Evolutionary conservation across 2,329 filamentous ascomycete species (phyloP), one percentile per base, ranked within the genome.

Genomic region (Pseudogymnoascus sp.): DNA sequence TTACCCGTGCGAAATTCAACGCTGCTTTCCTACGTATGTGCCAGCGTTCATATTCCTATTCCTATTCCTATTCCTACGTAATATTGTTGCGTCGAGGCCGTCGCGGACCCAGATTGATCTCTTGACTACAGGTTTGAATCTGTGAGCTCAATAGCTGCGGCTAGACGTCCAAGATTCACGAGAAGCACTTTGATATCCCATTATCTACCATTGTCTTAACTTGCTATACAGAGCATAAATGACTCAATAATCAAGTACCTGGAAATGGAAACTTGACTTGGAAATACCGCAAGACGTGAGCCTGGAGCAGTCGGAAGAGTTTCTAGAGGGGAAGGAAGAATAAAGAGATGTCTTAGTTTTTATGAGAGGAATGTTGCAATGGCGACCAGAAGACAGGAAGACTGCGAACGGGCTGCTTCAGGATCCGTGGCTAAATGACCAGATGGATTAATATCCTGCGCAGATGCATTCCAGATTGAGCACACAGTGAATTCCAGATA

Each of bases 351-450:
- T 77, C 75, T 41, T 76, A 5, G 39, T 33, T 13, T 75, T 77
- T 59, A 67, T 74, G 31, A 64, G 65, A 58, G 68, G 65, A 3
- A 76, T 77, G 73, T 64, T 77, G 11, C 67, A 67, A 59, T 77
- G 74, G 74, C 54, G 71, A 17, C 74, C 74, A 13, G 73, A 76
- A 64, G 71, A 76, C 35, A 69, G 74, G 41, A 69, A 64, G 58
- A 71, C 71, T 2, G 73, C 75, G 10, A 70, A 65, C 61, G 66
- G 76, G 64, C 67, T 76, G n/a, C 66, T 76, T n/a, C 64, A 71
- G 2, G 69, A 76, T 65, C 69, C 71, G 50, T 76, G 73, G 72
- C 67, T 75, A 15, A 61, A 64, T 35, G 8, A 58, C n/a, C 26
- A 29, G 17, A 54, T n/a, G 11, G 8, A 54, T 33, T 26, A n/a